Evolutionary conservation across 768 basidiomycete genomes (phyloP).

Genomic region (Suillus plorans): DNA sequence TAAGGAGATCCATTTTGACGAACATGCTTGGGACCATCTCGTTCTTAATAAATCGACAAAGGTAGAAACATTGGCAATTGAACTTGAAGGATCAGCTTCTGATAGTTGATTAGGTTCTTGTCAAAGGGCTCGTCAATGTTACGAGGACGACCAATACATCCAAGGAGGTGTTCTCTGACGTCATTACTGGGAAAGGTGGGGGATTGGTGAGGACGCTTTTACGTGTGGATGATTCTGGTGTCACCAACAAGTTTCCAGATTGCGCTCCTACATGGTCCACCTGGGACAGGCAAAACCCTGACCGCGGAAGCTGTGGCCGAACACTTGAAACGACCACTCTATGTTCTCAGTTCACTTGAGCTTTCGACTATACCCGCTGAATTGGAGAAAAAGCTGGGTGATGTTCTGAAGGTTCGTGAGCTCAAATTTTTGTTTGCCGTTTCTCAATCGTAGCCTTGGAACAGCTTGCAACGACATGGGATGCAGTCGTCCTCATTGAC

Average conservation of each 20-base stretch:
- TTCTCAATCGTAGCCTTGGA: constrained; percentile 38
- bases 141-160: constrained; percentile 21
- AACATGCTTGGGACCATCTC: constrained; percentile 57
- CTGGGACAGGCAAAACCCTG: constrained; percentile 50
- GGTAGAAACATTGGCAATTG: constrained; percentile 15
- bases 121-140: constrained; percentile 26
- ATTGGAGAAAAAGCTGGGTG: constrained; percentile 41
- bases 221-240: neutral
- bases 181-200: constrained; percentile 66
- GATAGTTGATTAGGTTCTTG: constrained; percentile 37
- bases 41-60: constrained; percentile 56
- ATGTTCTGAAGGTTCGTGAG: constrained; percentile 17
- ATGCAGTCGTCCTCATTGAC: constrained; percentile 57
- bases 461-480: constrained; percentile 59
- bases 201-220: constrained; percentile 52
- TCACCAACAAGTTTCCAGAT: constrained; percentile 14
- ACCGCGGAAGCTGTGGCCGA: constrained; percentile 61
- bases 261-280: constrained; percentile 25
- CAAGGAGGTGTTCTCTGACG: constrained; percentile 37
- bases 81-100: neutral
- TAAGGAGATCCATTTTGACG: constrained; percentile 52
- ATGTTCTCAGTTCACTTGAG: constrained; percentile 56
- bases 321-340: constrained; percentile 51
- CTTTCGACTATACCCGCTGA: constrained; percentile 46
- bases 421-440: neutral